Conservation (phyloP, 257 asterid species). For the Nicotiana otophora region DNA sequence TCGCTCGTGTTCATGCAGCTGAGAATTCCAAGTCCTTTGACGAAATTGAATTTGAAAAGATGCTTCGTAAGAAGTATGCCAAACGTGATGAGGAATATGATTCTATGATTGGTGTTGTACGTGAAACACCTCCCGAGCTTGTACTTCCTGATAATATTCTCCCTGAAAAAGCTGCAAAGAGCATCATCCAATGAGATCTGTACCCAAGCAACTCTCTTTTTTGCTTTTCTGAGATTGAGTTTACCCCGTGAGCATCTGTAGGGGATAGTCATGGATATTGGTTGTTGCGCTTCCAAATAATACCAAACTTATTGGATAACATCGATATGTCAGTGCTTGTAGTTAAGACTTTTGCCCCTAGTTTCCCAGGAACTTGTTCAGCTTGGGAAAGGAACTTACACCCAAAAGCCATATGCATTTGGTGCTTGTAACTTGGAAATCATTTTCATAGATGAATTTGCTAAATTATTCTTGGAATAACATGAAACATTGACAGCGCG, state of each 20-base stretch:
- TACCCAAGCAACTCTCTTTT: constrained; percentile 12
- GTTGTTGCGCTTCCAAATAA: constrained; percentile 6
- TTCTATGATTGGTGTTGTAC: constrained; percentile 66
- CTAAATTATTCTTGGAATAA: constrained; percentile 5
- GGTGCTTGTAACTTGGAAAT: constrained; percentile 2
- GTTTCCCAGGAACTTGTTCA: background rate
- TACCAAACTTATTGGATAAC: constrained; percentile 10
- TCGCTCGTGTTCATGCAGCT: constrained; percentile 85
- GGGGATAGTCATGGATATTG: background rate
- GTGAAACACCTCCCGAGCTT: constrained; percentile 80
- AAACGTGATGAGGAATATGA: constrained; percentile 74
- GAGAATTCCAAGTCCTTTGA: constrained; percentile 72
- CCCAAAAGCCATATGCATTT: constrained; percentile 1
- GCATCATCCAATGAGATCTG: constrained; percentile 32
- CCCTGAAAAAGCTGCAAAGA: constrained; percentile 56
- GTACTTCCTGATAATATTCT: constrained; percentile 69
- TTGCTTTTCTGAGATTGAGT: constrained; percentile 8
- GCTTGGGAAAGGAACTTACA: background rate
- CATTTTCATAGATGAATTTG: background rate
- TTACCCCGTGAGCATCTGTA: background rate
- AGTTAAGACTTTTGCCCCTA: background rate
- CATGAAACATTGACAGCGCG: background rate
- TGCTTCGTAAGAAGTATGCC: constrained; percentile 70
- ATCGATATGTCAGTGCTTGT: background rate
- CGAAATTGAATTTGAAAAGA: constrained; percentile 69